These are phyloP conservation scores for Epichloe gansuensis DNA, from an alignment of 2,329 filamentous ascomycete genomes.

Conservation along the genomic window DNA sequence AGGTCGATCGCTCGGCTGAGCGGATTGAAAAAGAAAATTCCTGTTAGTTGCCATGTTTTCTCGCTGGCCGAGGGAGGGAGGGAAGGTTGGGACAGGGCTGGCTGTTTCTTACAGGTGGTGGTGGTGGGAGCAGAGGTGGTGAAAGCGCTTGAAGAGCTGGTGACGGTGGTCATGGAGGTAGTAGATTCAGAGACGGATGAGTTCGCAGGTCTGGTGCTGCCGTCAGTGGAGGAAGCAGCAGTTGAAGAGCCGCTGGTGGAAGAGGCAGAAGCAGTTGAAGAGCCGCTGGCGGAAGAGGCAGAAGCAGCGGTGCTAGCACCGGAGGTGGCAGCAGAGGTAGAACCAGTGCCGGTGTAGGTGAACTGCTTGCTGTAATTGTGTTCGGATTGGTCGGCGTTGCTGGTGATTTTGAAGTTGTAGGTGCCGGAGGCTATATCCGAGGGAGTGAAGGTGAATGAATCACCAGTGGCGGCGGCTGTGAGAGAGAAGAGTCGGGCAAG, in stretches of 20 bases:
- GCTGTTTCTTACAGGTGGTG: constrained; percentile 6
- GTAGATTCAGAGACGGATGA: background rate
- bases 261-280: constrained; percentile 3
- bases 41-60: constrained; percentile 1
- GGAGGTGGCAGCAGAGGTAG: constrained; percentile 4
- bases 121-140: constrained; percentile 5
- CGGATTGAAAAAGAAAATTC: no score
- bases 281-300: background rate
- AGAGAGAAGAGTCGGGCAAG: background rate
- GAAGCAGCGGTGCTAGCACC: constrained; percentile 6
- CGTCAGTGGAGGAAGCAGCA: constrained; percentile 8
- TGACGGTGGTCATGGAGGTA: constrained; percentile 1
- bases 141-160: constrained; percentile 1
- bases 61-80: background rate
- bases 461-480: constrained; percentile 11
- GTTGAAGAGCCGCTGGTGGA: background rate
- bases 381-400: constrained; percentile 13
- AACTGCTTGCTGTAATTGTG: constrained; percentile 24
- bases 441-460: constrained; percentile 19
- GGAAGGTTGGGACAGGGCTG: background rate
- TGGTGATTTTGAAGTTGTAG: constrained; percentile 24
- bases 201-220: constrained; percentile 3
- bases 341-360: constrained; percentile 15
- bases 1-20: constrained; percentile 2
- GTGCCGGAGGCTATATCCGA: constrained; percentile 15